Base-by-base conservation (phyloP, 2,329 filamentous ascomycete species). In the Fusarium drepaniforme region DNA sequence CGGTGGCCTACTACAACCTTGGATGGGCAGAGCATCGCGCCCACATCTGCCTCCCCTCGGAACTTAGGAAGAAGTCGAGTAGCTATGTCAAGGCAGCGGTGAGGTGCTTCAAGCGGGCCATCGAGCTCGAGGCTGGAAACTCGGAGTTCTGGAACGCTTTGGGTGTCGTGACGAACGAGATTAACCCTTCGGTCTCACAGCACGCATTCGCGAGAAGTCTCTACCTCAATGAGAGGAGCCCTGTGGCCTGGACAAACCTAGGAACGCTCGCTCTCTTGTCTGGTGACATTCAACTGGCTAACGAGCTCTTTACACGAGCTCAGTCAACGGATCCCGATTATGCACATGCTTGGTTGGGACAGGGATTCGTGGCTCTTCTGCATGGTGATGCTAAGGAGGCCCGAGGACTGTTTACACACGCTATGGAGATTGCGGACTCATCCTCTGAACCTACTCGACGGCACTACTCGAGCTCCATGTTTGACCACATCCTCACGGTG, bases 111-210 rank as follows among this genome's bases (percentile, higher is more conserved):
- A 99, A 99, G 85, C 90, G 94, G 53, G 94, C 97, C 1, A 99
- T 99, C 75, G 97, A 98, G 83, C 88, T 98, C 1, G 97, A 99
- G 83, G 94, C 96, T 8, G 94, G 95, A 62, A 99, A 98, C 80
- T 87, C 94, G 0, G 96, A 98, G 76, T 98, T 98, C 82, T 99
- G 97, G 97, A 98, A 98, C 80, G 93, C 97, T 0, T 88, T 99
- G 4, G 97, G 96, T 60, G 94, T 98, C 5, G 95, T 94, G 30
- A 98, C 97, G 3, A 96, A 94, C 73, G 91, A 91, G 56, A 88
- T 98, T 75, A 98, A 94, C 79, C 93, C 96, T 0, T 92, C 93
- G 67, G 94, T 99, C 3, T 92, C 97, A 0, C 97, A 99, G 82
- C 97, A 99, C 82, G 92, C 97, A 0, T 96, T 99, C 78, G 93